Evolutionary conservation across 164 flowering plant genomes (phyloP).

Genomic region (Liquidambar formosana): DNA sequence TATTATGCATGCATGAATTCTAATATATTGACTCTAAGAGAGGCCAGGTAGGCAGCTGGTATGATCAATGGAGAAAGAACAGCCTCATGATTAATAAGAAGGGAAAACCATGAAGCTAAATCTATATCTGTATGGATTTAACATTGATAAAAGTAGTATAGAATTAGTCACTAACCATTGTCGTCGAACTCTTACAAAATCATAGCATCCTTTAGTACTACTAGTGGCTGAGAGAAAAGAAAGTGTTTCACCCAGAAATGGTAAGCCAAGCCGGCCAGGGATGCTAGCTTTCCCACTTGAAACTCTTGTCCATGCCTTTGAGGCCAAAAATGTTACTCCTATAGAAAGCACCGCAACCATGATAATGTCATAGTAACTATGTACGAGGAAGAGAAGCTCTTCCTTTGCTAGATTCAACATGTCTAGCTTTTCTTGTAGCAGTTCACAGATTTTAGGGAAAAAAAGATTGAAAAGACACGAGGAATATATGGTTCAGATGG

Average conservation of each 20-base stretch:
- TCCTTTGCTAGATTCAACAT: constrained; percentile 1
- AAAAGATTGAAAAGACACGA: no score
- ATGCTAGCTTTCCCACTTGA: constrained; percentile 9
- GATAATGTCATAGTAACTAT: constrained; percentile 10
- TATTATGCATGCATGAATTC: no score
- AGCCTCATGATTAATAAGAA: background rate
- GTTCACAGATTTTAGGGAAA: no score
- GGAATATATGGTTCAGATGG: no score
- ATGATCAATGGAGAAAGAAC: background rate
- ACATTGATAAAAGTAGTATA: no score
- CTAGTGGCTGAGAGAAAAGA: constrained; percentile 44
- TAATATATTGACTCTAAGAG: no score
- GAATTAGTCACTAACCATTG: constrained; percentile 26
- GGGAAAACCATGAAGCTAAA: no score
- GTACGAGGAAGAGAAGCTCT: constrained; percentile 2
- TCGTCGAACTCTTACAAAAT: constrained; percentile 44
- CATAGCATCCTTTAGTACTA: constrained; percentile 47
- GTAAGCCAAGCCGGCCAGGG: constrained; percentile 45
- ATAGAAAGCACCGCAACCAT: constrained; percentile 13
- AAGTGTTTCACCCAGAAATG: constrained; percentile 46
- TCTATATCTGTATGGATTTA: no score
- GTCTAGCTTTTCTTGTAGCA: background rate
- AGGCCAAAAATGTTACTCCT: constrained; percentile 5
- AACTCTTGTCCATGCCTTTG: constrained; percentile 6
- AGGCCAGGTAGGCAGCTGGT: background rate